These are phyloP conservation scores for Paramecium sonneborni DNA, from an alignment of 73 alveolate genomes.

Conservation along the genomic window DNA sequence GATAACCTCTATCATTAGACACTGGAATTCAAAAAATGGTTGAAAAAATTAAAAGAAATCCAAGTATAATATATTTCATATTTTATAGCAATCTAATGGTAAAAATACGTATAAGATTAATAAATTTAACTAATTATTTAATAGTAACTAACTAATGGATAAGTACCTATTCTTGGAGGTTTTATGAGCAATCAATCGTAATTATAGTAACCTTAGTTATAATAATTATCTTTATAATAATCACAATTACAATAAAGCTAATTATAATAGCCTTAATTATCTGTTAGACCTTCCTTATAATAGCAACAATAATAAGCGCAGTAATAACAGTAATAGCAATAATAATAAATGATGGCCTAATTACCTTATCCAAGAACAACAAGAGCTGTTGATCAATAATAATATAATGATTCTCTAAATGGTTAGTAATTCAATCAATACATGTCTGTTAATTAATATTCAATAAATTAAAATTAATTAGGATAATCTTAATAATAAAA, in stretches of 20 bases:
- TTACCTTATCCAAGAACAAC: slow-evolving; percentile 3
- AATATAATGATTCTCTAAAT: background rate
- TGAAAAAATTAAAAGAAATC: slow-evolving; percentile 22
- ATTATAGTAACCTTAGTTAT: background rate
- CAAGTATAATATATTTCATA: background rate
- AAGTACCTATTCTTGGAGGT: background rate
- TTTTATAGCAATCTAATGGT: background rate
- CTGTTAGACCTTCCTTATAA: background rate
- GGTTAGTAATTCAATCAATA: background rate
- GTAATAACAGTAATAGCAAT: background rate
- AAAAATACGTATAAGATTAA: background rate
- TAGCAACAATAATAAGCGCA: background rate
- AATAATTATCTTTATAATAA: background rate
- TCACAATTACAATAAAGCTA: too few relatives aligned
- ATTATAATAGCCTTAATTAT: background rate
- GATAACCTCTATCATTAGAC: background rate
- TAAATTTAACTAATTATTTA: background rate
- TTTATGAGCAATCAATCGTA: background rate
- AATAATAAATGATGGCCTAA: background rate
- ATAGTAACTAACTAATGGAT: background rate
- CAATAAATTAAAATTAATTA: background rate
- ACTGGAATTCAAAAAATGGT: background rate
- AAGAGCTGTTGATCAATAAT: background rate
- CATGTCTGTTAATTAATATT: background rate
- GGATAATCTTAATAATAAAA: background rate